phyloP scores from a whole-genome alignment of 1,284 basidiomycete genomes.

The Apiotrichum akiyoshidainum region DNA sequence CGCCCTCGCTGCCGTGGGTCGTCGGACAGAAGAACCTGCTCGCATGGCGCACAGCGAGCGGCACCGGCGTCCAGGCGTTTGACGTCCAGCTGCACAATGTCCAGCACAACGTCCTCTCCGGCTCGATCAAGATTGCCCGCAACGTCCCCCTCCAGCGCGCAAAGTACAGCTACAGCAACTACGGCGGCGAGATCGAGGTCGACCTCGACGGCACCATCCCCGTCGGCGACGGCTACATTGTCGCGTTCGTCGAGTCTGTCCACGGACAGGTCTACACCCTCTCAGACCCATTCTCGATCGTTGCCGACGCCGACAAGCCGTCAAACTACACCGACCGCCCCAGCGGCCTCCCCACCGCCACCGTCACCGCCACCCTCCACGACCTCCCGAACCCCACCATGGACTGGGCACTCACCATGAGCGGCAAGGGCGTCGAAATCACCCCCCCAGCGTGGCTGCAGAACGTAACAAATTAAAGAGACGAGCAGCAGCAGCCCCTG shows the following conservation, averaged over 20 bases:
- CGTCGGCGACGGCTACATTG: conserved; percentile 38
- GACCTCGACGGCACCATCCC: conserved; percentile 38
- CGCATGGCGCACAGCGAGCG: conserved; percentile 44
- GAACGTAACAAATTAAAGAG: not conserved
- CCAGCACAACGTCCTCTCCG: conserved; percentile 44
- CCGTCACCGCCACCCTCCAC: conserved; percentile 38
- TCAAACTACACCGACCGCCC: conserved; percentile 32
- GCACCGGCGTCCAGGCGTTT: conserved; percentile 46
- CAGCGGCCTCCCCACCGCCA: conserved; percentile 13
- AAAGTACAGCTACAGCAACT: conserved; percentile 36
- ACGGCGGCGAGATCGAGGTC: conserved; percentile 48
- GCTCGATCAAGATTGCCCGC: conserved; percentile 43
- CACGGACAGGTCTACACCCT: conserved; percentile 45
- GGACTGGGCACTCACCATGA: conserved; percentile 44
- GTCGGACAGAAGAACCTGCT: conserved; percentile 44
- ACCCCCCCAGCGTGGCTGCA: not conserved
- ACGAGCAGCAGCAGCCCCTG: not conserved
- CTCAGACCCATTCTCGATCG: conserved; percentile 45
- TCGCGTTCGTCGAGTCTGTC: conserved; percentile 46
- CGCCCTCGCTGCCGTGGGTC: conserved; percentile 42
- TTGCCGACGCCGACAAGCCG: conserved; percentile 15
- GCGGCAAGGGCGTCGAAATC: conserved; percentile 20
- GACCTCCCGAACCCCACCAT: conserved; percentile 45
- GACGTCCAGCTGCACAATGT: conserved; percentile 50
- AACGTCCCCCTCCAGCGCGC: conserved; percentile 42